phyloP scores from a whole-genome alignment of 202 grass and related monocot species.

The Zizania palustris region DNA sequence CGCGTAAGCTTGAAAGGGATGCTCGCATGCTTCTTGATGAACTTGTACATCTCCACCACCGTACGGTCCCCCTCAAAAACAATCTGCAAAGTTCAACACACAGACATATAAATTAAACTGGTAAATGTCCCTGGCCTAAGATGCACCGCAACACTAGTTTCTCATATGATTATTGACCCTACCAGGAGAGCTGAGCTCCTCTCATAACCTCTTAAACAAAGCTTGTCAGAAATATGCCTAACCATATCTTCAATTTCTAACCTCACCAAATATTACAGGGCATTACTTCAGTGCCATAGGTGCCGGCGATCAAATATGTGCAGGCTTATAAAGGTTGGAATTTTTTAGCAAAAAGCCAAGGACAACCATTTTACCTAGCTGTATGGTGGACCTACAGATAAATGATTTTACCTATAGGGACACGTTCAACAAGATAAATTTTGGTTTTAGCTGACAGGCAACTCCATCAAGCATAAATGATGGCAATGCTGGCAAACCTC shows the following conservation, averaged over 20 bases:
- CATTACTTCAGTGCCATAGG: background rate
- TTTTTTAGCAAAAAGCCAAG: background rate
- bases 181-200: background rate
- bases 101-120: background rate
- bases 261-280: background rate
- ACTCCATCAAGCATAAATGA: background rate
- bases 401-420: too few relatives aligned
- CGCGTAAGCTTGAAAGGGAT: constrained; percentile 90
- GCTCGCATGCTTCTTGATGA: constrained; percentile 83
- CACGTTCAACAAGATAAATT: background rate
- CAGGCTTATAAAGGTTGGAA: background rate
- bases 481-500: background rate
- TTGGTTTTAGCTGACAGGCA: background rate
- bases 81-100: constrained; percentile 48
- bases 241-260: constrained; percentile 1
- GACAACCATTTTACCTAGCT: background rate
- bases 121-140: background rate
- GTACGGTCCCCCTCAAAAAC: constrained; percentile 73
- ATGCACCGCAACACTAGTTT: background rate
- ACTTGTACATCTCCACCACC: constrained; percentile 87
- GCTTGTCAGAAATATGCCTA: background rate
- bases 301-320: background rate
- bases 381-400: background rate
- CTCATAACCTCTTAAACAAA: background rate
- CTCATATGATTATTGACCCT: background rate